Conservation (phyloP, 2,329 filamentous ascomycete species). For the Knoxdaviesia proteae region DNA sequence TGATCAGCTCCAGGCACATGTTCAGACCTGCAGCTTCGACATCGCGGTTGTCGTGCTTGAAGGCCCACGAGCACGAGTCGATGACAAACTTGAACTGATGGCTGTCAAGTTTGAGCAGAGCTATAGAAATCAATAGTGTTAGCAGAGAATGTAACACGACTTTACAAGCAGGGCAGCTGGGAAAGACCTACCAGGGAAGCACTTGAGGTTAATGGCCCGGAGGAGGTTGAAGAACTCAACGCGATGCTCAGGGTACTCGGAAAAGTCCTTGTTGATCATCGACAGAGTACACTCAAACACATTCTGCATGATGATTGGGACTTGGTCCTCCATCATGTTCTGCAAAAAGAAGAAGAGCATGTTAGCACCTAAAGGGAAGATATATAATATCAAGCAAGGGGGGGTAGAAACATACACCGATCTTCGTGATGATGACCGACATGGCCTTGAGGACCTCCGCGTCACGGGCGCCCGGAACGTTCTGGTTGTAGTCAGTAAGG, state of each 20-base stretch:
- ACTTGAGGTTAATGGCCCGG: conserved; percentile 87
- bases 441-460: conserved; percentile 94
- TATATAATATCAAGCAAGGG: conserved; percentile 5
- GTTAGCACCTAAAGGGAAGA: conserved; percentile 5
- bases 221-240: conserved; percentile 99
- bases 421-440: conserved; percentile 90
- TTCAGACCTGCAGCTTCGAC: conserved; percentile 90
- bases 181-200: conserved; percentile 50
- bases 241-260: conserved; percentile 92
- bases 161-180: neutral
- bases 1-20: conserved; percentile 95
- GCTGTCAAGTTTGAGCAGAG: conserved; percentile 81
- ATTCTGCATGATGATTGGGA: conserved; percentile 93
- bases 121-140: conserved; percentile 12
- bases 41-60: conserved; percentile 97
- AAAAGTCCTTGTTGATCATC: conserved; percentile 99
- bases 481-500: conserved; percentile 88
- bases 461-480: conserved; percentile 86
- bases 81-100: conserved; percentile 99
- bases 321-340: conserved; percentile 94
- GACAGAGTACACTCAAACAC: conserved; percentile 96
- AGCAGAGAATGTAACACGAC: neutral
- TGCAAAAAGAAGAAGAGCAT: conserved; percentile 18
- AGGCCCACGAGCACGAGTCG: conserved; percentile 99
- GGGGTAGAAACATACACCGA: conserved; percentile 49